phyloP scores from a whole-genome alignment of 169 alveolate genomes.

The Plasmodium adleri region DNA sequence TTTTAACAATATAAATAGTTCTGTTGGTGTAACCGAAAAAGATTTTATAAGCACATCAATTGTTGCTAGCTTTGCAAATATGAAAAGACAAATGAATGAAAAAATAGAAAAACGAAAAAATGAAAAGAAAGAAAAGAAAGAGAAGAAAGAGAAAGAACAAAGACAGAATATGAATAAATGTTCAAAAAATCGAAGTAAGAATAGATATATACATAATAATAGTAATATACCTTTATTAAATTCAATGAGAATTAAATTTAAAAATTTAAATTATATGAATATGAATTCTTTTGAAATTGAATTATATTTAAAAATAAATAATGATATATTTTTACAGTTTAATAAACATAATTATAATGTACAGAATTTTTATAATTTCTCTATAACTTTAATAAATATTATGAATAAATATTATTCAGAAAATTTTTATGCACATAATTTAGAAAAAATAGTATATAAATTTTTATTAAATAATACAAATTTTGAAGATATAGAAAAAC shows the following conservation, averaged over 20 bases:
- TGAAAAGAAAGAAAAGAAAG: no score
- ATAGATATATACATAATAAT: neutral
- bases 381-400: conserved; percentile 30
- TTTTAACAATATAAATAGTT: no score
- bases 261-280: conserved; percentile 8
- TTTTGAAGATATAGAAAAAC: neutral
- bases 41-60: no score
- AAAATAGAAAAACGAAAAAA: no score
- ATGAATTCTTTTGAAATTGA: conserved; percentile 3
- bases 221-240: conserved; percentile 1
- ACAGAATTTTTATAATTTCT: conserved; percentile 20
- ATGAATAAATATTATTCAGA: conserved; percentile 31
- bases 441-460: neutral
- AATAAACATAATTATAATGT: conserved; percentile 17
- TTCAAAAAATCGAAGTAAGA: no score
- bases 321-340: conserved; percentile 18
- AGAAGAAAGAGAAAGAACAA: no score
- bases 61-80: no score
- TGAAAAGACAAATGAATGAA: no score
- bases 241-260: neutral
- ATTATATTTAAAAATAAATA: conserved; percentile 14
- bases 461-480: neutral
- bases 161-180: no score
- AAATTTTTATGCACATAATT: neutral
- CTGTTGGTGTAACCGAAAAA: no score